A percentile compares a stretch with the other conserved stretches of the same genome.
These are phyloP conservation scores for Boletus barrowsii DNA, from an alignment of 768 basidiomycete genomes.

Conservation along the genomic window DNA sequence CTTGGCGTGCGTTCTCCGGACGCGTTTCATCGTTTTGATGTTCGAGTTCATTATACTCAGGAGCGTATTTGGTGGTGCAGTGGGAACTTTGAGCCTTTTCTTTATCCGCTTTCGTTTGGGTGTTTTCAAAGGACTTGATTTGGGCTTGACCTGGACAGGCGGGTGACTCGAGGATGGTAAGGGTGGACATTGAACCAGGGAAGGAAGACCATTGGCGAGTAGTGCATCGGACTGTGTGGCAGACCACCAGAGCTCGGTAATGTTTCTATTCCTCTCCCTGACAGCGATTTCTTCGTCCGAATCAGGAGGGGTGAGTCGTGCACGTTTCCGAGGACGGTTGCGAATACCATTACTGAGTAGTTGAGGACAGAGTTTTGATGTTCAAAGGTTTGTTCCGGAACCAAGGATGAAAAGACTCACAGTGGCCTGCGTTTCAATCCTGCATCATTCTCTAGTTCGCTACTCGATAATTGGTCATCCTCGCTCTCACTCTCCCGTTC, in stretches of 20 bases:
- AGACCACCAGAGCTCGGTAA: slow-evolving; percentile 71
- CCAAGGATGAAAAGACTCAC: slow-evolving; percentile 18
- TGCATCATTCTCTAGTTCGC: slow-evolving; percentile 30
- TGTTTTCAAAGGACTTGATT: slow-evolving; percentile 6
- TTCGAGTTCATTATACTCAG: slow-evolving; percentile 74
- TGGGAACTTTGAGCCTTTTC: slow-evolving; percentile 13
- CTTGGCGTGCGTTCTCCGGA: slow-evolving; percentile 70
- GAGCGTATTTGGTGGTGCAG: slow-evolving; percentile 43
- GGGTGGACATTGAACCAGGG: slow-evolving; percentile 37
- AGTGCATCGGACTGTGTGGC: slow-evolving; percentile 61
- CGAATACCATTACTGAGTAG: slow-evolving; percentile 21
- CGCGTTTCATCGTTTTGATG: slow-evolving; percentile 68
- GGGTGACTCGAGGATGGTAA: slow-evolving; percentile 12
- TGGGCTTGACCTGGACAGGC: slow-evolving; percentile 9
- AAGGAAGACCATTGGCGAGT: slow-evolving; percentile 62
- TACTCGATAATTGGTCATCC: slow-evolving; percentile 25
- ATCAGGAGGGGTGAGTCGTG: slow-evolving; percentile 45
- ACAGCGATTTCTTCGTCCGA: slow-evolving; percentile 29
- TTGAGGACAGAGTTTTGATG: background rate
- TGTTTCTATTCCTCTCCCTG: slow-evolving; percentile 38
- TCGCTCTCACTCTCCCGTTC: slow-evolving; percentile 39
- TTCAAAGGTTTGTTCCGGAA: slow-evolving; percentile 1
- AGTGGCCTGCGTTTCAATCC: slow-evolving; percentile 61
- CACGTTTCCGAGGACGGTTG: slow-evolving; percentile 60
- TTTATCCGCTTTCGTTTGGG: slow-evolving; percentile 26